A percentile compares a stretch with the other conserved stretches of the same genome.
phyloP scores from a whole-genome alignment of 2,329 filamentous ascomycete genomes.

The Neonectria ditissima region DNA sequence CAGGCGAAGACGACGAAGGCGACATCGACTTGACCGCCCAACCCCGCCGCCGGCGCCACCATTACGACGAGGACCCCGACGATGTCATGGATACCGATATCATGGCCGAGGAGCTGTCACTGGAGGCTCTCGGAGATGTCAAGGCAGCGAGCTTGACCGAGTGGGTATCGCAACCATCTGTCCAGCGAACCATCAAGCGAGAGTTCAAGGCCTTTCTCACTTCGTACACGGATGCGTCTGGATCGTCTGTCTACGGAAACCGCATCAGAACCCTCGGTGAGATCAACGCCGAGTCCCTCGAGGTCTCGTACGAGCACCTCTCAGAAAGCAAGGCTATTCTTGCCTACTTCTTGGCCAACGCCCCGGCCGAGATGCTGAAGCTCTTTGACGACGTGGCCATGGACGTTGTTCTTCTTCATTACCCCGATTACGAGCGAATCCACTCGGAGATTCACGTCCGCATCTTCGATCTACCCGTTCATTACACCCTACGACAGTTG shows the following conservation, averaged over 20 bases:
- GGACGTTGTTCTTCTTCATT: slow-evolving; percentile 95
- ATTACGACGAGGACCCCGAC: slow-evolving; percentile 94
- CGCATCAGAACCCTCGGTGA: slow-evolving; percentile 96
- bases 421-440: slow-evolving; percentile 97
- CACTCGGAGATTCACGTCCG: slow-evolving; percentile 98
- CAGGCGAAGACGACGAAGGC: slow-evolving; percentile 86
- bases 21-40: slow-evolving; percentile 88
- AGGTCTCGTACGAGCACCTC: slow-evolving; percentile 95
- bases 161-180: slow-evolving; percentile 91
- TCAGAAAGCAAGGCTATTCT: slow-evolving; percentile 91
- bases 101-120: slow-evolving; percentile 93
- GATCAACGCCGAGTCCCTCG: slow-evolving; percentile 94
- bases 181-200: slow-evolving; percentile 91
- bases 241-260: slow-evolving; percentile 93
- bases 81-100: slow-evolving; percentile 93
- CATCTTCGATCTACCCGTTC: slow-evolving; percentile 92
- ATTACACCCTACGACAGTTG: slow-evolving; percentile 94
- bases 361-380: slow-evolving; percentile 93
- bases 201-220: slow-evolving; percentile 99
- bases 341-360: slow-evolving; percentile 95
- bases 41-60: slow-evolving; percentile 84
- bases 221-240: slow-evolving; percentile 91
- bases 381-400: slow-evolving; percentile 97
- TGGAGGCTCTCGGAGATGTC: slow-evolving; percentile 91
- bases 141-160: slow-evolving; percentile 94